Conservation (phyloP, 768 basidiomycete species). For the Ramaria sp. region DNA sequence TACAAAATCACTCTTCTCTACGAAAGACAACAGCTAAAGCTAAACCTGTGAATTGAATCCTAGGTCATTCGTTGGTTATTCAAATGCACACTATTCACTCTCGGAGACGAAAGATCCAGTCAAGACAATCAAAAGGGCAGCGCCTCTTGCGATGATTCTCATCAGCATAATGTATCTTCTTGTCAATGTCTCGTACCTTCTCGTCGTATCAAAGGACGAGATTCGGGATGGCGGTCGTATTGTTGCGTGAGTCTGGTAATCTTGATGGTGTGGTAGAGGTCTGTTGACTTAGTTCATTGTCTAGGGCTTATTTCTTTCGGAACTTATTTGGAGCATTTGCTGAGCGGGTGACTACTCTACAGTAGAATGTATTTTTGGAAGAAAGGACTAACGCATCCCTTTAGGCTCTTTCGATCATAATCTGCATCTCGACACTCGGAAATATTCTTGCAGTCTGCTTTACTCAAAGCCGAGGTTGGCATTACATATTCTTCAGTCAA, state of each 20-base stretch:
- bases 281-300: neutral
- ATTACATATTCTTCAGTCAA: neutral
- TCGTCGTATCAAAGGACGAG: conserved; percentile 58
- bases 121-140: conserved; percentile 58
- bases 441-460: conserved; percentile 56
- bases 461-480: conserved; percentile 52
- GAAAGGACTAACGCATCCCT: neutral
- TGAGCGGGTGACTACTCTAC: conserved; percentile 39
- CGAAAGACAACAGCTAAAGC: too few species aligned
- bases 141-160: conserved; percentile 49
- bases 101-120: conserved; percentile 64
- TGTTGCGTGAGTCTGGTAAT: conserved; percentile 42
- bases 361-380: neutral
- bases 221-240: conserved; percentile 54
- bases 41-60: neutral
- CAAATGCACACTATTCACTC: conserved; percentile 64
- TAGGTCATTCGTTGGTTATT: conserved; percentile 66
- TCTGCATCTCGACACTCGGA: conserved; percentile 54
- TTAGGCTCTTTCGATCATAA: conserved; percentile 48
- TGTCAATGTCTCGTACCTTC: conserved; percentile 65
- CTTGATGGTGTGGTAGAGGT: neutral
- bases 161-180: conserved; percentile 52
- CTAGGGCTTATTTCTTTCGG: conserved; percentile 61
- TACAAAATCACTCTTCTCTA: too few species aligned
- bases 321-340: conserved; percentile 55